Percentiles rank a stretch among this genome's conserved stretches.
phyloP scores from a whole-genome alignment of 768 basidiomycete species.

The Lactarius trivialis region DNA sequence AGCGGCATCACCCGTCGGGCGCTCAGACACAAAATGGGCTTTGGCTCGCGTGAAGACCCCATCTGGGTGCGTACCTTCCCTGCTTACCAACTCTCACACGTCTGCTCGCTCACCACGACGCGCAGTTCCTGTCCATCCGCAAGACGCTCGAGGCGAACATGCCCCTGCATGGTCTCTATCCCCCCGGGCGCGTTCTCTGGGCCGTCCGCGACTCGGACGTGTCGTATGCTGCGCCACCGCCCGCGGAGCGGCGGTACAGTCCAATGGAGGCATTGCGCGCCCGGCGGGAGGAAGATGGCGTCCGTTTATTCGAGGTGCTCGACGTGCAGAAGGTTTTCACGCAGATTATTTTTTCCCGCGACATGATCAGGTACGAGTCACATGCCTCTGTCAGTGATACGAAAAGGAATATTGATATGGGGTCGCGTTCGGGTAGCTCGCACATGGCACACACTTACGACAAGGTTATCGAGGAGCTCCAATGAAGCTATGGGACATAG shows the following conservation, averaged over 20 bases:
- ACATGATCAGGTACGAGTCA: slow-evolving; percentile 66
- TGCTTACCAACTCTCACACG: background rate
- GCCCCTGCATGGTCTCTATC: slow-evolving; percentile 62
- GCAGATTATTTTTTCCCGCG: slow-evolving; percentile 73
- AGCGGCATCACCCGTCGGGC: slow-evolving; percentile 40
- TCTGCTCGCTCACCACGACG: background rate
- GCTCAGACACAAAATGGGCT: slow-evolving; percentile 56
- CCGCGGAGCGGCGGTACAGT: slow-evolving; percentile 24
- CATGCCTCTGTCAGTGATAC: background rate
- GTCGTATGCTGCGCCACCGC: slow-evolving; percentile 42
- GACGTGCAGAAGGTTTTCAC: slow-evolving; percentile 72
- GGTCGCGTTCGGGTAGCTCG: slow-evolving; percentile 37
- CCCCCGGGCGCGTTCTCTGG: slow-evolving; percentile 75
- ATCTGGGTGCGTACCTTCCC: slow-evolving; percentile 7
- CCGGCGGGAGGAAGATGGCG: slow-evolving; percentile 37
- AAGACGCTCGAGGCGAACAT: slow-evolving; percentile 85
- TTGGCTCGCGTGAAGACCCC: slow-evolving; percentile 48
- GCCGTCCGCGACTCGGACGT: slow-evolving; percentile 69
- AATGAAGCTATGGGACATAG: background rate
- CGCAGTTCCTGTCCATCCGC: slow-evolving; percentile 68
- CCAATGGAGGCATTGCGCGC: slow-evolving; percentile 19
- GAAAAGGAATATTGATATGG: background rate
- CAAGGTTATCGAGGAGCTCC: slow-evolving; percentile 59
- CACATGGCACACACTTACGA: slow-evolving; percentile 83
- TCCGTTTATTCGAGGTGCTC: slow-evolving; percentile 71